A percentile compares a stretch with the other conserved stretches of the same genome.
Conservation (phyloP, 83 land plant species). For the Larix sibirica region DNA sequence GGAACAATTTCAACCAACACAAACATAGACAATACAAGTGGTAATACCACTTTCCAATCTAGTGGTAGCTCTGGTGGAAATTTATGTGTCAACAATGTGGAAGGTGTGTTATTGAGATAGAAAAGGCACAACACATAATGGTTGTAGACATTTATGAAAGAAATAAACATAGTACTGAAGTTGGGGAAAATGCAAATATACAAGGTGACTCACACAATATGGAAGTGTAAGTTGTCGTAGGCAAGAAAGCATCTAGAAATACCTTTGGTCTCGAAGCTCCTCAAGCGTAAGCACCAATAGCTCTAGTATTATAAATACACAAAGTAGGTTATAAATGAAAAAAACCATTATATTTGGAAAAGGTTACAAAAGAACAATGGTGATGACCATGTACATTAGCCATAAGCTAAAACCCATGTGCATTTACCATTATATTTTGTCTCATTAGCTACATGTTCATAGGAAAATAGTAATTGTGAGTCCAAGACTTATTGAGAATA, state of each 20-base stretch:
- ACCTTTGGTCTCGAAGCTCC: background rate
- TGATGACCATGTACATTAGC: background rate
- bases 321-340: conserved; percentile 25
- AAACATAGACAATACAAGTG: background rate
- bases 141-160: background rate
- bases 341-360: conserved; percentile 34
- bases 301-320: conserved; percentile 10
- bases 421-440: background rate
- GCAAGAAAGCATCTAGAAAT: conserved; percentile 16
- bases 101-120: too few relatives aligned
- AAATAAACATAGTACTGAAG: conserved; percentile 3
- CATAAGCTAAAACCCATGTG: background rate
- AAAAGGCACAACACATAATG: background rate
- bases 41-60: background rate
- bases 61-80: background rate
- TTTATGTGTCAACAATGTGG: too few relatives aligned
- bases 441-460: background rate
- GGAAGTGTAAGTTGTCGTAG: conserved; percentile 14
- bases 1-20: background rate
- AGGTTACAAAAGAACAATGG: conserved; percentile 27
- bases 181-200: conserved; percentile 15
- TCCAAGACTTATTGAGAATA: background rate
- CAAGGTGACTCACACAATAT: conserved; percentile 10
- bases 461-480: background rate
- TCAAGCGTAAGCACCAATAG: conserved; percentile 5